Conservation (phyloP, 306 rosid species). For the Medicago lupulina region DNA sequence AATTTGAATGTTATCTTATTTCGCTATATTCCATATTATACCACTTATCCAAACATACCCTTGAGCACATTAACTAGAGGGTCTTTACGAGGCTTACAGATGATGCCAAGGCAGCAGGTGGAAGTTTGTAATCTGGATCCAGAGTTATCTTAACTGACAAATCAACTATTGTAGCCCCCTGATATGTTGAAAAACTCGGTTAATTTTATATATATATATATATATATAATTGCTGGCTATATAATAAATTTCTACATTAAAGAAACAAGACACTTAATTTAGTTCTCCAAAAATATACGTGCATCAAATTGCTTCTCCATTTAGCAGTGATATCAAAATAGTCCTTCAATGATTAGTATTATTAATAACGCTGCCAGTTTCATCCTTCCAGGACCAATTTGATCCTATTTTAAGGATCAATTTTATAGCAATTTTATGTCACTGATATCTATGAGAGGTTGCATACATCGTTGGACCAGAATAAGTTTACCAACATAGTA, state of each 20-base stretch:
- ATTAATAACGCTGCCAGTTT: neutral
- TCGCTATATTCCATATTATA: neutral
- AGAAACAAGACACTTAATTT: conserved; percentile 19
- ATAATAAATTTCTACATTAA: conserved; percentile 25
- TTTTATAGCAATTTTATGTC: conserved; percentile 16
- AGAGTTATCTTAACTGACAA: conserved; percentile 67
- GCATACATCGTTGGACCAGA: neutral
- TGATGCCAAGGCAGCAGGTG: conserved; percentile 72
- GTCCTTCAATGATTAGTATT: conserved; percentile 8
- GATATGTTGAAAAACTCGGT: conserved; percentile 43
- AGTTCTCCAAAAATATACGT: neutral
- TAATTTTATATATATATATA: neutral
- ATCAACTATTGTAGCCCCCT: conserved; percentile 98
- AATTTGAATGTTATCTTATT: too few relatives aligned
- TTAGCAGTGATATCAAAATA: conserved; percentile 2
- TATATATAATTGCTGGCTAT: neutral
- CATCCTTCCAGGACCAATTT: conserved; percentile 15
- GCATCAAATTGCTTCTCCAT: conserved; percentile 13
- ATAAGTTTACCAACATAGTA: conserved; percentile 1
- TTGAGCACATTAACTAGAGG: conserved; percentile 18
- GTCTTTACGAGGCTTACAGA: conserved; percentile 55
- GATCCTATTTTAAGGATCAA: neutral
- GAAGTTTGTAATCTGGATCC: conserved; percentile 78
- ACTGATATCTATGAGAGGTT: neutral
- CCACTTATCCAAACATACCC: neutral